These are phyloP conservation scores for Kwoniella europaea DNA, from an alignment of 768 basidiomycete genomes.

Conservation along the genomic window DNA sequence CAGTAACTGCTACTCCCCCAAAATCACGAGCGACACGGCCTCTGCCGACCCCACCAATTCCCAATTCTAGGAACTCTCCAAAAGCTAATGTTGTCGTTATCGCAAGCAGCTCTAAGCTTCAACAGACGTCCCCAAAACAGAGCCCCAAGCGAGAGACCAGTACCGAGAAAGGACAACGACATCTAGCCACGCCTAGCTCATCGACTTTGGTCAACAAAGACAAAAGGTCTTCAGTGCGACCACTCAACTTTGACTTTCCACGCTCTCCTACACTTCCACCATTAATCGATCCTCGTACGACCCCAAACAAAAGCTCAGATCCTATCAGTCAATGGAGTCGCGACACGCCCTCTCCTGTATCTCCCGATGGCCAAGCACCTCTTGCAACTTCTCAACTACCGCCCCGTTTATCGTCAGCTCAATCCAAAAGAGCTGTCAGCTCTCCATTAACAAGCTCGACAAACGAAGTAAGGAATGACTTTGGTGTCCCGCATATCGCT, in stretches of 20 bases:
- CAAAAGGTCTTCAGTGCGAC: constrained; percentile 15
- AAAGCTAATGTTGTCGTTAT: constrained; percentile 22
- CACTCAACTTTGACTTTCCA: constrained; percentile 31
- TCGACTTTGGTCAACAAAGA: not conserved
- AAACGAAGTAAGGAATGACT: too few species aligned
- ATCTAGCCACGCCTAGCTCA: too few species aligned
- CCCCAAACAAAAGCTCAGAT: not conserved
- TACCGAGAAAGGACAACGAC: not conserved
- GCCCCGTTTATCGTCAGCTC: constrained; percentile 19
- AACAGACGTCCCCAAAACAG: not conserved
- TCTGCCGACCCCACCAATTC: constrained; percentile 29
- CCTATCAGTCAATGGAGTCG: constrained; percentile 22
- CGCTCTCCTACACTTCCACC: constrained; percentile 35
- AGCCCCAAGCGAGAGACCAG: not conserved
- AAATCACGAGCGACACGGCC: constrained; percentile 30
- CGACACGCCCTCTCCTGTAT: not conserved
- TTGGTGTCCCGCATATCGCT: too few species aligned
- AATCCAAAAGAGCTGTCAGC: constrained; percentile 17
- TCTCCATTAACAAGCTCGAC: constrained; percentile 25
- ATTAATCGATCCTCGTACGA: constrained; percentile 23
- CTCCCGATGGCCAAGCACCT: not conserved
- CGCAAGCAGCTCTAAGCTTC: constrained; percentile 17
- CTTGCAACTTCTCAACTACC: constrained; percentile 23
- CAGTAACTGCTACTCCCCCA: constrained; percentile 1
- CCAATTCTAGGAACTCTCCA: constrained; percentile 6